Percentiles rank a stretch among this genome's conserved stretches.
These are phyloP conservation scores for Jamesozyma piceae DNA, from an alignment of 805 yeast genomes.

Conservation along the genomic window DNA sequence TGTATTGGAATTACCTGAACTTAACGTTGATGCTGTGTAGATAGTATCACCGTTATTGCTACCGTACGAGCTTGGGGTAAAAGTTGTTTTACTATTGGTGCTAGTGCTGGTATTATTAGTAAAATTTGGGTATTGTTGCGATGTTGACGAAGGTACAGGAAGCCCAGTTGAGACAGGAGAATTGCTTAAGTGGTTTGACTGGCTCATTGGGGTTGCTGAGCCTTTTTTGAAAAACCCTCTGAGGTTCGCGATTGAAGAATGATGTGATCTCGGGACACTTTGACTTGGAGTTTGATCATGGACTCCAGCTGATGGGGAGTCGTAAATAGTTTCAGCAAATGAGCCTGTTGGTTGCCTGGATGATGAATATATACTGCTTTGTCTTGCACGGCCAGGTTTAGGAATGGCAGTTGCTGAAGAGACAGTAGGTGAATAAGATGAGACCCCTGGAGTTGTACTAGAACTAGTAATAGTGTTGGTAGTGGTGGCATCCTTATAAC, in stretches of 20 bases:
- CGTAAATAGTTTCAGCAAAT: conserved; percentile 18
- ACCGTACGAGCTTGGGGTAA: conserved; percentile 29
- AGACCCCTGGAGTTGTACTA: neutral
- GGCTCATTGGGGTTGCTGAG: conserved; percentile 3
- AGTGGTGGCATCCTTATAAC: conserved; percentile 11
- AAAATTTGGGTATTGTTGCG: neutral
- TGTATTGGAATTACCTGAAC: conserved; percentile 14
- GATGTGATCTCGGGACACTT: conserved; percentile 41
- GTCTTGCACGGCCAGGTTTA: conserved; percentile 29
- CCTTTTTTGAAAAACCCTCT: conserved; percentile 58
- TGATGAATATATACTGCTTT: conserved; percentile 27
- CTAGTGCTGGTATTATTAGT: neutral
- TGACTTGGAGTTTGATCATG: conserved; percentile 32
- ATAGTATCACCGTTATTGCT: conserved; percentile 32
- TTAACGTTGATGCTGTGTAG: conserved; percentile 24
- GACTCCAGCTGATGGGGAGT: conserved; percentile 25
- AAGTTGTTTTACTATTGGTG: conserved; percentile 3
- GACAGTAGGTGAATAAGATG: neutral
- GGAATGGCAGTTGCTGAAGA: conserved; percentile 26
- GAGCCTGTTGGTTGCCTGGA: conserved; percentile 28
- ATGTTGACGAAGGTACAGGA: neutral
- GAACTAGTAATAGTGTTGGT: neutral
- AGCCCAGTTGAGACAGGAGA: conserved; percentile 1
- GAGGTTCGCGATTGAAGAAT: conserved; percentile 71
- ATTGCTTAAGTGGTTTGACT: conserved; percentile 2